phyloP scores from a whole-genome alignment of 1,139 yeast genomes.

The Chernovozyma aurita region DNA sequence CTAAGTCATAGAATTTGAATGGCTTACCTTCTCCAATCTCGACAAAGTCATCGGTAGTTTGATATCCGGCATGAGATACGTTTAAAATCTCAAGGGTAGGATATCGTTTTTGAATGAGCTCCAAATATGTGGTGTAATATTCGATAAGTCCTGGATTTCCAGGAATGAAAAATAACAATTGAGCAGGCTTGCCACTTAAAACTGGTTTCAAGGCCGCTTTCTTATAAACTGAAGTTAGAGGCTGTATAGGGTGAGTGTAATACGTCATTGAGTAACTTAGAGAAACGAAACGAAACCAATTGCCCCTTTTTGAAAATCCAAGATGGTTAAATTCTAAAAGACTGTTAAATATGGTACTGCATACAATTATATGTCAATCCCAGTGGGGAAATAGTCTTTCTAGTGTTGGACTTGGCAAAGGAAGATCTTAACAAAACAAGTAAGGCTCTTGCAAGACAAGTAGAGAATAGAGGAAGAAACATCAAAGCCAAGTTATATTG shows the following conservation, averaged over 20 bases:
- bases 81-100: slow-evolving; percentile 49
- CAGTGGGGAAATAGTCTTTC: neutral
- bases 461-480: too few species aligned
- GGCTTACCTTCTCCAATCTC: slow-evolving; percentile 7
- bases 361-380: neutral
- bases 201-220: slow-evolving; percentile 11
- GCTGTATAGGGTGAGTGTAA: slow-evolving; percentile 15
- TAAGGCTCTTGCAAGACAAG: too few species aligned
- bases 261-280: slow-evolving; percentile 10
- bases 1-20: slow-evolving; percentile 29
- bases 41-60: slow-evolving; percentile 22
- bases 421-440: too few species aligned
- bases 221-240: slow-evolving; percentile 27
- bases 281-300: neutral
- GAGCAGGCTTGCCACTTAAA: slow-evolving; percentile 3
- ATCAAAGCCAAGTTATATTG: too few species aligned
- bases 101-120: slow-evolving; percentile 33
- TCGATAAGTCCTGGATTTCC: slow-evolving; percentile 68
- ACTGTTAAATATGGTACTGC: too few species aligned
- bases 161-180: slow-evolving; percentile 50
- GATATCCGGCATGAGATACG: slow-evolving; percentile 53
- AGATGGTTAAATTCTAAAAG: too few species aligned
- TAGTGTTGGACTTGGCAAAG: neutral
- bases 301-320: too few species aligned
- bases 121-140: slow-evolving; percentile 49